Base-by-base conservation (phyloP, 2,329 filamentous ascomycete genomes). In the Cucurbitaria berberidis region DNA sequence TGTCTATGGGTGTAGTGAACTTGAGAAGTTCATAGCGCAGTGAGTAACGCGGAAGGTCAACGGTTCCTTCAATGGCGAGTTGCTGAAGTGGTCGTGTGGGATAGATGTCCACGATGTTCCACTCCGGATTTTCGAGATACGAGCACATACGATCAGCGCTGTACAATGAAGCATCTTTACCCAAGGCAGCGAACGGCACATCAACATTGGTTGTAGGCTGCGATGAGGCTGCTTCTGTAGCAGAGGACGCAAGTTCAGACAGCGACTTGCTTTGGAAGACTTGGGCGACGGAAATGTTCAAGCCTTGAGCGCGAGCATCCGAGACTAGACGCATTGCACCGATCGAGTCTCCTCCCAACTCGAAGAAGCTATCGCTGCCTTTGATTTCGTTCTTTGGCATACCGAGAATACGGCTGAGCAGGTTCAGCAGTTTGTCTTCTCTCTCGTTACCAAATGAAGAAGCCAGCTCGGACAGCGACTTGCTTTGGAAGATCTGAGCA, bases 21-120 rank as follows among this genome's bases (percentile, higher is more conserved):
- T 85, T 84, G 69, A 89, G 84, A 53, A 86, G 78, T 55, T 86
- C 85, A 64, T 90, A 89, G 13, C 86, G 83, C 1, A 84, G 74
- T 0, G 86, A 88, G 64, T 84, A 87, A 2, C 86, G 81, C 3
- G 86, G 86, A 2, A 80, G 73, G 15, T 82, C 74, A 1, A 83
- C 78, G 0, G 86, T 88, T 19, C 80, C 85, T 53, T 77, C 78
- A 35, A 89, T 80, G 13, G 85, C 85, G 18, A 87, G 76, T 34
- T 82, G 78, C 61, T 88, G 86, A 1, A 86, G 75, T 3, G 84
- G 84, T 0, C 84, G 80, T 1, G 82, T 78, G 2, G 86, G 86
- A 2, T 86, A 76, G 1, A 87, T 78, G 57, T 88, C 82, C 2
- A 74, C 66, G 36, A 89, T 78, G 8, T 76, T 78, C 75, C 81